Percentiles rank a stretch among this genome's conserved stretches.
These are phyloP conservation scores for Barnettozyma californica DNA, from an alignment of 805 yeast species.

Conservation along the genomic window DNA sequence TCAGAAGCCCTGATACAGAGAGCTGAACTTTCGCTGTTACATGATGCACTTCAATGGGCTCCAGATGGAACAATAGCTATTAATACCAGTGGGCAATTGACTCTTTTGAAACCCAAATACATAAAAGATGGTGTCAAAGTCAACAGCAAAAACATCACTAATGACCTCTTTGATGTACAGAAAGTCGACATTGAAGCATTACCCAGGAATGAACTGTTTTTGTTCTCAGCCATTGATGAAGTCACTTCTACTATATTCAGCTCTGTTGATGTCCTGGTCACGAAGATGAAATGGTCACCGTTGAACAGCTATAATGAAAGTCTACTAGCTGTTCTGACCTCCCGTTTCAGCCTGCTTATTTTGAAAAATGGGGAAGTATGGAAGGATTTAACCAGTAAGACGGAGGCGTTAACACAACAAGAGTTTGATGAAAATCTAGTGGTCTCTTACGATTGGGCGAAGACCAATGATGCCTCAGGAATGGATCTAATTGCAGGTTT, in stretches of 20 bases:
- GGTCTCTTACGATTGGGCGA: constrained; percentile 20
- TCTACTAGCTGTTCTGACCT: constrained; percentile 20
- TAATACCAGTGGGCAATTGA: constrained; percentile 18
- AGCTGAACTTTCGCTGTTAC: constrained; percentile 11
- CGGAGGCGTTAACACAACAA: constrained; percentile 4
- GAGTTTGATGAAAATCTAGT: constrained; percentile 15
- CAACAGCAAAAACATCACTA: constrained; percentile 10
- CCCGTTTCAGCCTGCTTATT: constrained; percentile 13
- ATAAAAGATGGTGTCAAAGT: constrained; percentile 5
- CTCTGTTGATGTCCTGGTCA: constrained; percentile 10
- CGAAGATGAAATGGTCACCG: constrained; percentile 21
- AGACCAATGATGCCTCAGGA: not conserved
- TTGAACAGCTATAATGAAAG: constrained; percentile 10
- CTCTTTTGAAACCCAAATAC: constrained; percentile 20
- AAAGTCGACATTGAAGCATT: constrained; percentile 13
- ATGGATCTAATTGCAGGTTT: constrained; percentile 15
- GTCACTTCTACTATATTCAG: constrained; percentile 14
- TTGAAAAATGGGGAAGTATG: constrained; percentile 13
- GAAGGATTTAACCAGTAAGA: constrained; percentile 12
- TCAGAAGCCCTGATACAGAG: constrained; percentile 14
- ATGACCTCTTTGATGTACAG: constrained; percentile 13
- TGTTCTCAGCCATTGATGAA: constrained; percentile 17
- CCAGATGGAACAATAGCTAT: constrained; percentile 23
- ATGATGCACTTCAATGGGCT: constrained; percentile 19
- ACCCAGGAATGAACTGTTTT: constrained; percentile 10